These are phyloP conservation scores for Rutstroemia sp. DNA, from an alignment of 2,329 filamentous ascomycete species.

Conservation along the genomic window DNA sequence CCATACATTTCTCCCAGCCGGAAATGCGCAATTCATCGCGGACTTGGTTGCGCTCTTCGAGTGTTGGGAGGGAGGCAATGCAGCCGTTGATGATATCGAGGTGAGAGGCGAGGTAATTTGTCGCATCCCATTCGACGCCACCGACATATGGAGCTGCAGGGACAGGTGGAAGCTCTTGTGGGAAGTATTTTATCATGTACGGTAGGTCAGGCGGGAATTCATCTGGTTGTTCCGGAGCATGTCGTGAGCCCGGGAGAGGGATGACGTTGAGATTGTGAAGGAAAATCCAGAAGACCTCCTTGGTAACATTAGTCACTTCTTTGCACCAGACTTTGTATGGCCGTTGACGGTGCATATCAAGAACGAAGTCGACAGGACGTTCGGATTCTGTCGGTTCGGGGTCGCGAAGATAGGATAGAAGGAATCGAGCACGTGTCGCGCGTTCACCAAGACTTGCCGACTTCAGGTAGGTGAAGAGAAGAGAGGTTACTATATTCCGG, in stretches of 20 bases:
- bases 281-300: conserved; percentile 99
- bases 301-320: conserved; percentile 85
- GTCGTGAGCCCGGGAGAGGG: conserved; percentile 43
- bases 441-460: conserved; percentile 54
- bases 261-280: conserved; percentile 89
- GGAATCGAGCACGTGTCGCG: conserved; percentile 60
- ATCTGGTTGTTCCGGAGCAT: conserved; percentile 24
- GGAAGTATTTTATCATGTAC: conserved; percentile 69
- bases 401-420: conserved; percentile 75
- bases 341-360: conserved; percentile 78
- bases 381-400: conserved; percentile 68
- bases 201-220: conserved; percentile 37
- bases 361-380: conserved; percentile 74
- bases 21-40: conserved; percentile 73
- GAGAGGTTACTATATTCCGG: conserved; percentile 78
- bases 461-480: conserved; percentile 83
- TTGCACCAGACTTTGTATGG: conserved; percentile 94
- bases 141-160: conserved; percentile 94
- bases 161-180: conserved; percentile 78
- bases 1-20: conserved; percentile 87
- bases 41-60: conserved; percentile 64
- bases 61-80: conserved; percentile 68
- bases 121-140: conserved; percentile 97
- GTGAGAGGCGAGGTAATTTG: conserved; percentile 89
- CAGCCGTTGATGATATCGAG: conserved; percentile 90